A percentile compares a stretch with the other conserved stretches of the same genome.
Evolutionary conservation across 1,139 yeast species (phyloP).

Genomic region (Yamadazyma triangularis): DNA sequence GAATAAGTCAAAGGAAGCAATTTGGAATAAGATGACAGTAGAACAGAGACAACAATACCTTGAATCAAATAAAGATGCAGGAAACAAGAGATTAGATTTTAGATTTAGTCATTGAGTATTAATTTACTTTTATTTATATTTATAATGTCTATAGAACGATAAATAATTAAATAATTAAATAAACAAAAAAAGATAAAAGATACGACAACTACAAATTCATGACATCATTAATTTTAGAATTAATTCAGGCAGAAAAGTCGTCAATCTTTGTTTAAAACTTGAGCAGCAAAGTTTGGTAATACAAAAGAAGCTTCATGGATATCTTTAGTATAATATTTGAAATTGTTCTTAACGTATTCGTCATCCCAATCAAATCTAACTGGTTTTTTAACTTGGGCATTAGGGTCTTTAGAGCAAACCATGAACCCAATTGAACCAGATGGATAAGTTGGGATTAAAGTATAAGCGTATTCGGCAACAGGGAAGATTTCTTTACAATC

Average conservation of each 20-base stretch:
- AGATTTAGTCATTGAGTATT: constrained; percentile 15
- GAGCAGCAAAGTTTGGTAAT: constrained; percentile 81
- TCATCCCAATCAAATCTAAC: constrained; percentile 56
- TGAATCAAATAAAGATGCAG: constrained; percentile 40
- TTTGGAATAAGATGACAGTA: constrained; percentile 44
- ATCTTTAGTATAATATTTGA: constrained; percentile 73
- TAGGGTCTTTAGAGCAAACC: constrained; percentile 78
- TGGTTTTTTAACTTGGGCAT: constrained; percentile 62
- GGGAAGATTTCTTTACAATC: constrained; percentile 83
- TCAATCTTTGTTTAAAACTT: constrained; percentile 24
- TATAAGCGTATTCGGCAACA: constrained; percentile 79
- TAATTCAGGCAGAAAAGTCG: constrained; percentile 3
- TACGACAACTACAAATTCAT: constrained; percentile 4
- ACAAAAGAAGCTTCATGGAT: constrained; percentile 85
- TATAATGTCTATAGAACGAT: neutral
- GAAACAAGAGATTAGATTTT: constrained; percentile 56
- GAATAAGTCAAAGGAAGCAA: constrained; percentile 39
- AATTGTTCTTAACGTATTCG: constrained; percentile 58
- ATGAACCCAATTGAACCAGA: constrained; percentile 92
- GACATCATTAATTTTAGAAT: constrained; percentile 1
- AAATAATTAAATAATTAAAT: too few relatives aligned
- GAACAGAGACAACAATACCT: constrained; percentile 47
- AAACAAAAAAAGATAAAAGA: too few relatives aligned
- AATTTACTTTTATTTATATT: too few relatives aligned
- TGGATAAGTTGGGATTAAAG: constrained; percentile 90